Evolutionary conservation across 106 monocot species (phyloP).

Genomic region (Allium fistulosum): DNA sequence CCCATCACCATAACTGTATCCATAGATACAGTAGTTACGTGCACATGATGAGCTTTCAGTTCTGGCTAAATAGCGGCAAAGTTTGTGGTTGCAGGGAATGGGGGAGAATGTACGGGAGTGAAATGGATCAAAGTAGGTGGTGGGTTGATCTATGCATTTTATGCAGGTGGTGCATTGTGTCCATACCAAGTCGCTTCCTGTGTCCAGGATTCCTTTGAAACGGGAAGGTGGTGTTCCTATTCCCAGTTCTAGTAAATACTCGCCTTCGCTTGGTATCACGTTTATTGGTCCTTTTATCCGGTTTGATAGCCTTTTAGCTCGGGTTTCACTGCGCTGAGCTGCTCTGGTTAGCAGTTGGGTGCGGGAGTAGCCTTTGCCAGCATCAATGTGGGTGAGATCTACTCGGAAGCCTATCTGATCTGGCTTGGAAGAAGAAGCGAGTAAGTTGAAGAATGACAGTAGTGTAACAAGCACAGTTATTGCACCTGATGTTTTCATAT

Average conservation of each 20-base stretch:
- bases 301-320: neutral
- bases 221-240: slow-evolving; percentile 7
- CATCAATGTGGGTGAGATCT: slow-evolving; percentile 10
- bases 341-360: neutral
- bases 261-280: slow-evolving; percentile 5
- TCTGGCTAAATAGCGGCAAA: neutral
- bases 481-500: too few species aligned
- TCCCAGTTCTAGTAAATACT: slow-evolving; percentile 8
- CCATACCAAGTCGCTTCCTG: slow-evolving; percentile 13
- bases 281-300: neutral
- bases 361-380: neutral
- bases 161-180: slow-evolving; percentile 10
- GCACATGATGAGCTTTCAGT: neutral
- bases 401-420: slow-evolving; percentile 3
- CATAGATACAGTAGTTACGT: neutral
- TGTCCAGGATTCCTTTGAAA: slow-evolving; percentile 11
- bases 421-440: too few species aligned
- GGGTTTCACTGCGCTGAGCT: neutral
- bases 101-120: neutral
- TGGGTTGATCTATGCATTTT: too few species aligned
- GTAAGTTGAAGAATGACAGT: too few species aligned
- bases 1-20: slow-evolving; percentile 3
- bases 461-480: too few species aligned
- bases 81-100: slow-evolving; percentile 7
- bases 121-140: neutral